Percentiles rank a stretch among this genome's conserved stretches.
These are phyloP conservation scores for Boletus sp. DNA, from an alignment of 768 basidiomycete species.

Conservation along the genomic window DNA sequence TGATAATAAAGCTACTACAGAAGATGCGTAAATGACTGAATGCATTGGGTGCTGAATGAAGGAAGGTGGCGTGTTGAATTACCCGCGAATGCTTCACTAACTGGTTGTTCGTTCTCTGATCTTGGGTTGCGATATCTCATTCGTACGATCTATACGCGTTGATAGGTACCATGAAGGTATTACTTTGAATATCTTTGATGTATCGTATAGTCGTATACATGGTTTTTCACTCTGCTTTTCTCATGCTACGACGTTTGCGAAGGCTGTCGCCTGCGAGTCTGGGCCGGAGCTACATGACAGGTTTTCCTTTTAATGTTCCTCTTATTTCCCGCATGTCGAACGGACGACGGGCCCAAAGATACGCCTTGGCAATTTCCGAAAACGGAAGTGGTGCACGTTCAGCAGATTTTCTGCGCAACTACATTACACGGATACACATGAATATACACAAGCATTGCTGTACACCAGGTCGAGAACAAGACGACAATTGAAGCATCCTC, in stretches of 20 bases:
- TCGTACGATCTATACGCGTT: not conserved
- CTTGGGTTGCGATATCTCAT: not conserved
- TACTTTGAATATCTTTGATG: not conserved
- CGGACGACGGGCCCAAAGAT: too few species aligned
- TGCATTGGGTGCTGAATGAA: not conserved
- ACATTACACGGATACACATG: not conserved
- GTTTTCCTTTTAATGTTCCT: too few species aligned
- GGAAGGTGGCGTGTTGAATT: too few species aligned
- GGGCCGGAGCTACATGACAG: too few species aligned
- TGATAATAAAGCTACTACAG: not conserved
- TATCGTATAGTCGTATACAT: not conserved
- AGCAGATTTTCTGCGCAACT: too few species aligned
- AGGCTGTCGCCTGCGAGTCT: too few species aligned
- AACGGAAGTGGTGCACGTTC: too few species aligned
- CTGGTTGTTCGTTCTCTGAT: not conserved
- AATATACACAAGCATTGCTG: not conserved
- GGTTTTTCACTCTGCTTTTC: not conserved
- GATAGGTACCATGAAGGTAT: not conserved
- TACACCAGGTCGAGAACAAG: not conserved
- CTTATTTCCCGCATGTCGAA: too few species aligned
- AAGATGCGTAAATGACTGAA: not conserved
- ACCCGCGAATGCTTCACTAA: not conserved
- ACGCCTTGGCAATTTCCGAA: too few species aligned
- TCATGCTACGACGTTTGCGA: too few species aligned
- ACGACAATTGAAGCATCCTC: not conserved